Evolutionary conservation across 2,329 filamentous ascomycete genomes (phyloP).

Genomic region (Macrophomina pseudophaseolina): DNA sequence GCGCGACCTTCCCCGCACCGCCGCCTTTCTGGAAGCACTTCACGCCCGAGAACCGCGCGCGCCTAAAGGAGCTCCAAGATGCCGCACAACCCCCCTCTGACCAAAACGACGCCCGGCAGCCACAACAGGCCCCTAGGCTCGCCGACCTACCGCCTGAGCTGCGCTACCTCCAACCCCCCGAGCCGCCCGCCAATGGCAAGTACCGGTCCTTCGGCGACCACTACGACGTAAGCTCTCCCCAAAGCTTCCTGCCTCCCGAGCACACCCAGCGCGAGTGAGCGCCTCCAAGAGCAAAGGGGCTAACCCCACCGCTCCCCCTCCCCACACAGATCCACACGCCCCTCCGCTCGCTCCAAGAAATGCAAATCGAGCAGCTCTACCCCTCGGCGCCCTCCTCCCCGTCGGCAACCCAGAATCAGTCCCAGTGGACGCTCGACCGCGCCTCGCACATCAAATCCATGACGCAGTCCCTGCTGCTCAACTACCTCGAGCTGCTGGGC

Average conservation of each 20-base stretch:
- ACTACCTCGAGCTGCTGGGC: slow-evolving; percentile 84
- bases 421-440: slow-evolving; percentile 59
- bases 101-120: slow-evolving; percentile 31
- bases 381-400: slow-evolving; percentile 46
- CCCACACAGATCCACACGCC: slow-evolving; percentile 58
- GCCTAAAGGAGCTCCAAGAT: slow-evolving; percentile 58
- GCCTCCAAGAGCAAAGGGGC: too few species aligned
- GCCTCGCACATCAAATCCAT: slow-evolving; percentile 73
- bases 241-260: neutral
- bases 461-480: slow-evolving; percentile 82
- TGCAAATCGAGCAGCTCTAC: slow-evolving; percentile 74
- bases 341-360: slow-evolving; percentile 70
- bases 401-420: slow-evolving; percentile 28
- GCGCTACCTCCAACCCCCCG: slow-evolving; percentile 78
- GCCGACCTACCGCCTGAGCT: slow-evolving; percentile 70
- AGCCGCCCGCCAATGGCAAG: slow-evolving; percentile 70
- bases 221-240: slow-evolving; percentile 16
- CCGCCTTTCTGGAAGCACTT: slow-evolving; percentile 92
- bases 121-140: neutral
- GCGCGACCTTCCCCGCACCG: slow-evolving; percentile 80
- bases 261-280: too few species aligned
- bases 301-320: too few species aligned
- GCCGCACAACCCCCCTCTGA: slow-evolving; percentile 33
- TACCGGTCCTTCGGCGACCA: slow-evolving; percentile 73
- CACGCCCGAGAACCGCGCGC: slow-evolving; percentile 73